Percentiles rank a stretch among this genome's conserved stretches.
These are phyloP conservation scores for Zoysia japonica DNA, from an alignment of 176 grass and related monocot species.

Conservation along the genomic window DNA sequence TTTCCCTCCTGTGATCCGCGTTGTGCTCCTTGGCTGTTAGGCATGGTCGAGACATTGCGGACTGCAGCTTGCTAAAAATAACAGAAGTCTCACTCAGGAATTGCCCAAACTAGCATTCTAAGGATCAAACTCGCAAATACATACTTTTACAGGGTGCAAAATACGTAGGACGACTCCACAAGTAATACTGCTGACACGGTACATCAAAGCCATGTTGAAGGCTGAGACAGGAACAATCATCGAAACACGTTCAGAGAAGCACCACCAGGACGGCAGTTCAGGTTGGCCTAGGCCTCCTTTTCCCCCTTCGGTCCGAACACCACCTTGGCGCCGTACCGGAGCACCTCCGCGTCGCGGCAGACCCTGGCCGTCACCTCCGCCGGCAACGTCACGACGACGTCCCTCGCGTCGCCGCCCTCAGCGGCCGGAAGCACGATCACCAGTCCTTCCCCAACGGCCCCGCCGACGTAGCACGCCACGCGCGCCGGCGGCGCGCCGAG, in stretches of 20 bases:
- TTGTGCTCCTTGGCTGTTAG: too few relatives aligned
- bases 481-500: conserved; percentile 41
- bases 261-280: neutral
- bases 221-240: neutral
- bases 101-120: neutral
- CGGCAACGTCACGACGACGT: conserved; percentile 72
- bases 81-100: too few relatives aligned
- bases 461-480: conserved; percentile 52
- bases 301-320: conserved; percentile 45
- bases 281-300: neutral
- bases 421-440: conserved; percentile 56
- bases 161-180: neutral
- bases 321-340: conserved; percentile 53
- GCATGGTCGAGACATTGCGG: too few relatives aligned
- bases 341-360: conserved; percentile 57
- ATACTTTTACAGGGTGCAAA: neutral
- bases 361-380: conserved; percentile 45
- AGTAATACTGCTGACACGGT: neutral
- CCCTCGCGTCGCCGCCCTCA: conserved; percentile 53
- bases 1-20: too few relatives aligned
- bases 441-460: conserved; percentile 54
- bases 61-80: too few relatives aligned
- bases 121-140: neutral
- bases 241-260: neutral
- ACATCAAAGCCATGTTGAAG: conserved; percentile 33